Percentiles rank a stretch among this genome's conserved stretches.
phyloP scores from a whole-genome alignment of 805 yeast species.

The Cyberlindnera suaveolens region DNA sequence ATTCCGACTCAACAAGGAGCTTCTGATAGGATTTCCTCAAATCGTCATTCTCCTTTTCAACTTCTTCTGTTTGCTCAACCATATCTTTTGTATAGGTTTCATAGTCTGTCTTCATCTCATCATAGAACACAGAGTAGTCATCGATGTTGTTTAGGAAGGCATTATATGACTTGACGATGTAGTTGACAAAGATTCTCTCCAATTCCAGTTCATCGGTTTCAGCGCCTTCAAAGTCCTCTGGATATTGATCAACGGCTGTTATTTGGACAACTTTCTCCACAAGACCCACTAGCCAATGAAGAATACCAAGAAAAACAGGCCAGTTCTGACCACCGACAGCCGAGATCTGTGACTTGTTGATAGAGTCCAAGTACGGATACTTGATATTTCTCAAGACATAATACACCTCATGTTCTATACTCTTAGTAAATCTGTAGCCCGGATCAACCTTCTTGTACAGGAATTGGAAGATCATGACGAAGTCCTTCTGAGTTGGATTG shows the following conservation, averaged over 20 bases:
- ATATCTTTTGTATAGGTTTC: conserved; percentile 44
- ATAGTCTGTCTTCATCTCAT: conserved; percentile 52
- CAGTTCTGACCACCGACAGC: conserved; percentile 90
- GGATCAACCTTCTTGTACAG: conserved; percentile 76
- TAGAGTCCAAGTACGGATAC: conserved; percentile 76
- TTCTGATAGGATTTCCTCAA: conserved; percentile 35
- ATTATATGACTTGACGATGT: conserved; percentile 60
- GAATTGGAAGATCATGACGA: conserved; percentile 72
- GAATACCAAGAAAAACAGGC: conserved; percentile 77
- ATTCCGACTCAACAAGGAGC: conserved; percentile 38
- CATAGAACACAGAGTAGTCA: conserved; percentile 47
- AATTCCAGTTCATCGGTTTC: conserved; percentile 28
- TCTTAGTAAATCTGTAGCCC: conserved; percentile 57
- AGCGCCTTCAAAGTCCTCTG: conserved; percentile 23
- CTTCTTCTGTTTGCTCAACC: conserved; percentile 36
- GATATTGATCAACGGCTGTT: conserved; percentile 24
- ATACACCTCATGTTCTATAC: conserved; percentile 73
- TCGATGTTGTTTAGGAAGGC: conserved; percentile 61
- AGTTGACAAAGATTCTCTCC: conserved; percentile 47
- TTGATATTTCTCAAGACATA: conserved; percentile 55
- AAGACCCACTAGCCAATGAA: conserved; percentile 72
- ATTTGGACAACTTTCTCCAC: conserved; percentile 36
- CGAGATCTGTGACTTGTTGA: conserved; percentile 78
- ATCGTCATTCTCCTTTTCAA: conserved; percentile 34
- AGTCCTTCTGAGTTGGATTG: conserved; percentile 85